Base-by-base conservation (phyloP, 2,329 filamentous ascomycete genomes). In the Ilyonectria robusta region DNA sequence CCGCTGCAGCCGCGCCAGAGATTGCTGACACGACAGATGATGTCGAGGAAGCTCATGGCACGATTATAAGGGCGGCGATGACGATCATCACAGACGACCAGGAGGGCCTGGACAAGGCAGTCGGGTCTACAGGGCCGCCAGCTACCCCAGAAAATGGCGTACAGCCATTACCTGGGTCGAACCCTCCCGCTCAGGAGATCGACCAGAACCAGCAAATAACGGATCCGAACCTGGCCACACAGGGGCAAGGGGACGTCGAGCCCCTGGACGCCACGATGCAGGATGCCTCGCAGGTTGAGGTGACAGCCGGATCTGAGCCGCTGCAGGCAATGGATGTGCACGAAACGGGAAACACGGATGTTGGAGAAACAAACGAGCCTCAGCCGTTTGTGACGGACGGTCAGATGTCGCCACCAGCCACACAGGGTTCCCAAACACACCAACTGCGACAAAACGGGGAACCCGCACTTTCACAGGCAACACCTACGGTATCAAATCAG, bases 381-480 rank as follows among this genome's bases (percentile, higher is more conserved):
- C 57, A 50, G 60, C 66, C 68, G 58, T 44, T 59, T 64, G 58
- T 53, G 58, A 58, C 59, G 26, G 62, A 57, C 58, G 70, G 67
- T 15, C 71, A 72, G 55, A 66, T 74, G 42, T 74, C 74, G 7
- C 71, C 74, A 37, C 72, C 71, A 10, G 66, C 74, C 46, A 75
- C 74, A 7, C 71, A 73, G 15, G 8, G 53, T 19, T 58, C 62
- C 40, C 67, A 67, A 44, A 37, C 60, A 58, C 73, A 71, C n/a
- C 48, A 48, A 23, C 48, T 59, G 26, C 64, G 69, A 58, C 54
- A 73, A 37, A 59, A 51, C 42, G 62, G 40, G 42, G 67, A 53
- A 33, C 19, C 59, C 62, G 40, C 61, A 10, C 44, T 58, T 6
- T 67, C 69, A 11, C 66, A 72, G 46, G 59, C 59, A 33, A 56